Conservation (phyloP, 208 protist species). For the Wallacemonas sp. region DNA sequence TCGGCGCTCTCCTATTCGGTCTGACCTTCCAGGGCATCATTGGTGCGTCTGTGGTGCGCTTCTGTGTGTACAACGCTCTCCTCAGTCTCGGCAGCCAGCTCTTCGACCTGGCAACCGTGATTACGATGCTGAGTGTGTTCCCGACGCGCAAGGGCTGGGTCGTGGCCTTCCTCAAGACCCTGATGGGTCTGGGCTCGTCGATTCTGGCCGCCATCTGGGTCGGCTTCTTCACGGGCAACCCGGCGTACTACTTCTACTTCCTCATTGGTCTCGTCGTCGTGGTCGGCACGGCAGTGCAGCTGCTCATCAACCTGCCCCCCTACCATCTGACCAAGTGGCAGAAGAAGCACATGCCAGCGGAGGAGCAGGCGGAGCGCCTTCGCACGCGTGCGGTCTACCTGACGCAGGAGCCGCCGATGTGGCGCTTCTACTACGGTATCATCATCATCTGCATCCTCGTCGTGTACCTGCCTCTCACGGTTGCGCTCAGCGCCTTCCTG, state of each 20-base stretch:
- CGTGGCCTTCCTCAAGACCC: constrained; percentile 64
- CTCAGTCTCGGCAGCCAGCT: constrained; percentile 37
- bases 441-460: constrained; percentile 45
- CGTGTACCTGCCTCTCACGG: constrained; percentile 59
- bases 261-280: constrained; percentile 31
- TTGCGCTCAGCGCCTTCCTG: constrained; percentile 41
- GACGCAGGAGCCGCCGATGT: constrained; percentile 51
- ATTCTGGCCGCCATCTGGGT: constrained; percentile 51
- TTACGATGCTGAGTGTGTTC: constrained; percentile 64
- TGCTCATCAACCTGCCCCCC: constrained; percentile 50
- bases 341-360: constrained; percentile 25
- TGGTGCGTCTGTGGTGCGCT: constrained; percentile 25
- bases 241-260: constrained; percentile 59
- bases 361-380: constrained; percentile 23
- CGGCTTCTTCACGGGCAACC: constrained; percentile 47
- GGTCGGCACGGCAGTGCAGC: constrained; percentile 21
- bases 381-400: constrained; percentile 35
- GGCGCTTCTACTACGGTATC: constrained; percentile 56
- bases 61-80: constrained; percentile 47
- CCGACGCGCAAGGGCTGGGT: constrained; percentile 50
- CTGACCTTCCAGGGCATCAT: constrained; percentile 53
- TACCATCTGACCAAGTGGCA: constrained; percentile 68
- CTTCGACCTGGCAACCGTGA: constrained; percentile 49
- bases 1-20: constrained; percentile 42
- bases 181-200: constrained; percentile 63